Percentiles rank a stretch among this genome's conserved stretches.
Evolutionary conservation across 2,329 filamentous ascomycete species (phyloP).

Genomic region (Colletotrichum tabaci): DNA sequence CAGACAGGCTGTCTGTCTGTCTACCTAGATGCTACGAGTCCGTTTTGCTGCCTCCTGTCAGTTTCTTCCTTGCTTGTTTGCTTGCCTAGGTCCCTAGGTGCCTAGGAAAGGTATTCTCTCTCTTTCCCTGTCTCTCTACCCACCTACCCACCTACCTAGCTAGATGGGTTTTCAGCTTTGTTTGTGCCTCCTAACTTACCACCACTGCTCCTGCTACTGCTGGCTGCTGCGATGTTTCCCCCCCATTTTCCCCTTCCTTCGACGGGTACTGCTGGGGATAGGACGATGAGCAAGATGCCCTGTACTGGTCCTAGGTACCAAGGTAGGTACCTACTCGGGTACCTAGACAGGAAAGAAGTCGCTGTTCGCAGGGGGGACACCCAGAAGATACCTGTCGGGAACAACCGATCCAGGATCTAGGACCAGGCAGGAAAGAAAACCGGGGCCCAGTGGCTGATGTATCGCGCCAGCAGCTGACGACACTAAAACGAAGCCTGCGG

Average conservation of each 20-base stretch:
- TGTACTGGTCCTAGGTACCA: slow-evolving; percentile 11
- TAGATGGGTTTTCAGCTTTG: too few species aligned
- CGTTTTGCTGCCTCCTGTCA: not conserved
- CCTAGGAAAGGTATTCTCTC: too few species aligned
- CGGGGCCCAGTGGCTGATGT: slow-evolving; percentile 45
- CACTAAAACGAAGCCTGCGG: slow-evolving; percentile 40
- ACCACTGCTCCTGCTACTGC: not conserved
- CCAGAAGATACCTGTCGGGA: too few species aligned
- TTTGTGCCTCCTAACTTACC: too few species aligned
- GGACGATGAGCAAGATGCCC: slow-evolving; percentile 11
- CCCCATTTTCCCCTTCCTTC: too few species aligned
- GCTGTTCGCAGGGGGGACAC: too few species aligned
- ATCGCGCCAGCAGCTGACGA: slow-evolving; percentile 45
- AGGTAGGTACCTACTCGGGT: slow-evolving; percentile 1
- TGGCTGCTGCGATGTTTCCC: not conserved
- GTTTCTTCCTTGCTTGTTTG: not conserved
- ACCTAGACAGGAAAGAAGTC: too few species aligned
- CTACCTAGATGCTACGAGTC: too few species aligned
- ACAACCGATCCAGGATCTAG: not conserved
- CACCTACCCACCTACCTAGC: too few species aligned
- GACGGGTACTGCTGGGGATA: not conserved
- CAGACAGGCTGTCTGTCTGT: not conserved
- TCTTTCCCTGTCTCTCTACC: too few species aligned
- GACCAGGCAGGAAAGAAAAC: not conserved
- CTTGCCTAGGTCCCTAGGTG: not conserved